Percentiles rank a stretch among this genome's conserved stretches.
Evolutionary conservation across 2,329 filamentous ascomycete genomes (phyloP).

Genomic region (Phaeosphaeria sp.): DNA sequence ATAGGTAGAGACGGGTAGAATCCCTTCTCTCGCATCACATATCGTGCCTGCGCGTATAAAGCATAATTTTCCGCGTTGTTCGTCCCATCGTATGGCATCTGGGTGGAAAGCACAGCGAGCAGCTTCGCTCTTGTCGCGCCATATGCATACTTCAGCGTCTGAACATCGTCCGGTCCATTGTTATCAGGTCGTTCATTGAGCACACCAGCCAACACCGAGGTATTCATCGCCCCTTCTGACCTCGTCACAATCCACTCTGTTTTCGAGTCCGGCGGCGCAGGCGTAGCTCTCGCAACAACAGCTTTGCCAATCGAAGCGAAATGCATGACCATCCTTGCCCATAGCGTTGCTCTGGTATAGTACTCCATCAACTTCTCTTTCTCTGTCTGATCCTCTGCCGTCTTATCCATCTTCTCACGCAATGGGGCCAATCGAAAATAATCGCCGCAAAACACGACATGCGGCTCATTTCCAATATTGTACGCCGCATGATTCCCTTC

Average conservation of each 20-base stretch:
- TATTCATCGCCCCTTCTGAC: conserved; percentile 38
- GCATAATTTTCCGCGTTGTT: conserved; percentile 47
- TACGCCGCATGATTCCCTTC: conserved; percentile 41
- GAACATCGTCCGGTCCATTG: conserved; percentile 21
- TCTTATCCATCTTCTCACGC: conserved; percentile 30
- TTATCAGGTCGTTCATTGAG: conserved; percentile 32
- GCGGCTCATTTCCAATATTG: conserved; percentile 45
- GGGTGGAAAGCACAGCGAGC: conserved; percentile 36
- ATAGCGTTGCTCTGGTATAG: conserved; percentile 43
- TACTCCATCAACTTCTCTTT: conserved; percentile 36
- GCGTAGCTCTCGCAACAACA: conserved; percentile 26
- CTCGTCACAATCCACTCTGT: conserved; percentile 27
- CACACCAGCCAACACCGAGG: conserved; percentile 41
- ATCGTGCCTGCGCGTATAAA: conserved; percentile 40
- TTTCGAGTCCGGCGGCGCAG: conserved; percentile 22
- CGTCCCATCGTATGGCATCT: conserved; percentile 39
- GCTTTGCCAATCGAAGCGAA: conserved; percentile 36
- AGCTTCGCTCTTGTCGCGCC: conserved; percentile 42
- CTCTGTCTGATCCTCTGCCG: conserved; percentile 27
- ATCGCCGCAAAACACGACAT: conserved; percentile 41
- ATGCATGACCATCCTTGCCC: conserved; percentile 46
- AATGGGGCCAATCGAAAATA: conserved; percentile 38
- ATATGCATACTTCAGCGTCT: conserved; percentile 41
- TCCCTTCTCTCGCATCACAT: conserved; percentile 33
- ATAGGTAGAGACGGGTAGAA: conserved; percentile 41